These are phyloP conservation scores for Kwoniella mangroviensis DNA, from an alignment of 768 basidiomycete genomes.

Conservation along the genomic window DNA sequence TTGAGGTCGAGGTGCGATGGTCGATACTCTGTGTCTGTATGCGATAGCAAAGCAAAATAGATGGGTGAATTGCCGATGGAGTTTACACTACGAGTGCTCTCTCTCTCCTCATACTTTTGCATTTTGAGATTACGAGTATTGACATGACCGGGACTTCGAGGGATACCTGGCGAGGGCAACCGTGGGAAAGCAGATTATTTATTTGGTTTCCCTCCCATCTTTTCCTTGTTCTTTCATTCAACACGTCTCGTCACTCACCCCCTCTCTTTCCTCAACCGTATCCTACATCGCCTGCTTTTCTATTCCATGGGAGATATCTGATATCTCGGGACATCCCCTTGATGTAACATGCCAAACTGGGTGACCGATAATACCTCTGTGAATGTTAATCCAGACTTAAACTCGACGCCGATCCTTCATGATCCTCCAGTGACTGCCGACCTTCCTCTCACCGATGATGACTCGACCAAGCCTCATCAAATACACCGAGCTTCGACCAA, in stretches of 20 bases:
- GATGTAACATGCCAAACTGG: slow-evolving; percentile 19
- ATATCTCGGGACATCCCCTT: background rate
- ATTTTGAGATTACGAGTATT: background rate
- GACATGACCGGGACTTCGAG: too few species aligned
- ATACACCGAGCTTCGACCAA: background rate
- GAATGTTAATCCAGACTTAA: background rate
- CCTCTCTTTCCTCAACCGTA: background rate
- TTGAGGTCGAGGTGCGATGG: too few species aligned
- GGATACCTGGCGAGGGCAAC: background rate
- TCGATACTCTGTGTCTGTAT: too few species aligned
- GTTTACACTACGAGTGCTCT: too few species aligned
- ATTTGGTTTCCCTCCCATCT: background rate
- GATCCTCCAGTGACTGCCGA: background rate
- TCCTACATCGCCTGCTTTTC: background rate
- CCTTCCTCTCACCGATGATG: background rate
- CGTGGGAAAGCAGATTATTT: slow-evolving; percentile 2
- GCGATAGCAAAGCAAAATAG: too few species aligned
- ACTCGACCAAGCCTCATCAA: background rate
- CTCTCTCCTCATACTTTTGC: too few species aligned
- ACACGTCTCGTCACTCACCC: background rate
- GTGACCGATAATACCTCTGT: slow-evolving; percentile 4
- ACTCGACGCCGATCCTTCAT: background rate
- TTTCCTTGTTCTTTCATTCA: slow-evolving; percentile 1
- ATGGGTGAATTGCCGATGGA: too few species aligned
- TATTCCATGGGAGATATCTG: background rate